Conservation (phyloP, 441 rosid species). For the Gossypium gossypioides region DNA sequence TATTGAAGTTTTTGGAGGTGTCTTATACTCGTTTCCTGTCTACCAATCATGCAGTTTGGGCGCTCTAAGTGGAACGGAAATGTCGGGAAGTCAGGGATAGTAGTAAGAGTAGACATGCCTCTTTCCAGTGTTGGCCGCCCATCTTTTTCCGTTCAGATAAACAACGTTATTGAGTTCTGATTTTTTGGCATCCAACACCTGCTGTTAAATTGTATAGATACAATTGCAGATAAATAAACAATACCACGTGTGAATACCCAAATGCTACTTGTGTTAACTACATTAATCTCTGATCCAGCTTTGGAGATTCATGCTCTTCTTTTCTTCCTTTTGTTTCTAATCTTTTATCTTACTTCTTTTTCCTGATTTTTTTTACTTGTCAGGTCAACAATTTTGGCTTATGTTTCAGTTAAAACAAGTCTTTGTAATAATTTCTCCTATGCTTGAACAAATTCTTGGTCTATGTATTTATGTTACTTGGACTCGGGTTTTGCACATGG, state of each 20-base stretch:
- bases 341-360: not conserved
- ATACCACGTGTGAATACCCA: conserved; percentile 26
- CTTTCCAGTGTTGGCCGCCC: conserved; percentile 54
- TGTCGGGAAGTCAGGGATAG: conserved; percentile 69
- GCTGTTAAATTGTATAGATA: conserved; percentile 29
- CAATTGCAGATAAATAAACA: not conserved
- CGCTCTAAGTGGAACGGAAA: conserved; percentile 88
- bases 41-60: conserved; percentile 47
- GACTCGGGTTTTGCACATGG: too few relatives aligned
- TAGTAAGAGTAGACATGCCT: conserved; percentile 63
- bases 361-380: not conserved
- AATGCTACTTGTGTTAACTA: not conserved
- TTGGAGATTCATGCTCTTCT: not conserved
- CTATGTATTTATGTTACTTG: too few relatives aligned
- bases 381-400: conserved; percentile 8
- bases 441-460: too few relatives aligned
- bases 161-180: conserved; percentile 76
- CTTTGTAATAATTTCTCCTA: too few relatives aligned
- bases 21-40: not conserved
- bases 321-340: not conserved
- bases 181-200: conserved; percentile 1
- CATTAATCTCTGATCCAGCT: conserved; percentile 1
- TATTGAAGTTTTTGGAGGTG: not conserved
- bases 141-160: conserved; percentile 71
- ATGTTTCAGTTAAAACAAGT: too few relatives aligned